Evolutionary conservation across 495 filamentous ascomycete genomes (phyloP), one percentile per base, ranked within the genome.

Genomic region (Lophium mytilinum): DNA sequence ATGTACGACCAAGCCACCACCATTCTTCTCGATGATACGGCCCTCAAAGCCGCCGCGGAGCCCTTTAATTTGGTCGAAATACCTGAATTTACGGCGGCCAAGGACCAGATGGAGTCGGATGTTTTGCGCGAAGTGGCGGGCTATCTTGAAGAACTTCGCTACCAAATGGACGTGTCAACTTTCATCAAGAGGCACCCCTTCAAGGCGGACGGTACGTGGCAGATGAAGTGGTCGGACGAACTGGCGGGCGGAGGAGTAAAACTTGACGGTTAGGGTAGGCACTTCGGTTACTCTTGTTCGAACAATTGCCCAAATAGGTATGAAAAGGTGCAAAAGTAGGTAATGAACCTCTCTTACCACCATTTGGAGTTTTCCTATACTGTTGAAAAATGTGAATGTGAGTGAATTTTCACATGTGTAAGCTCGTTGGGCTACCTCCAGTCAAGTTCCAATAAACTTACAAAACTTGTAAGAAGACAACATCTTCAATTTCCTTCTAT

Each of bases 1-100:
- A 24, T 15, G 0, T 98, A 89, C 88, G 73, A 78, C 58, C 92
- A 95, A 70, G 75, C 72, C n/a, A 92, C 96, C 68, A 97, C 93
- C 0, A 73, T 98, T 34, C 74, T 98, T 11, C 83, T 97, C 19
- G 93, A 98, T 60, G 94, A 97, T 69, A 85, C 81, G 48, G 66
- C 66, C 10, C 72, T 86, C 57, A 98, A 97, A 74, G 93, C 85
- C 1, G 75, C 76, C 50, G 83, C 79, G 55, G 86, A 98, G 67
- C 94, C 94, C 0, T 82, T 78, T 72, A 98, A 97, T 56, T 79
- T 89, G 18, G 69, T 97, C 10, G 74, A 84, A 57, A 75, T 97
- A 36, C 84, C 89, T 0, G 90, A 93, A 65, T 96, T 92, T 66
- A 67, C 61, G 0, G 58, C 34, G 19, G n/a, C 40, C 30, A 41